Percentiles rank a stretch among this genome's conserved stretches.
Evolutionary conservation across 352 stramenopile species (phyloP).

Genomic region (Phytopythium cucurbitacearum): DNA sequence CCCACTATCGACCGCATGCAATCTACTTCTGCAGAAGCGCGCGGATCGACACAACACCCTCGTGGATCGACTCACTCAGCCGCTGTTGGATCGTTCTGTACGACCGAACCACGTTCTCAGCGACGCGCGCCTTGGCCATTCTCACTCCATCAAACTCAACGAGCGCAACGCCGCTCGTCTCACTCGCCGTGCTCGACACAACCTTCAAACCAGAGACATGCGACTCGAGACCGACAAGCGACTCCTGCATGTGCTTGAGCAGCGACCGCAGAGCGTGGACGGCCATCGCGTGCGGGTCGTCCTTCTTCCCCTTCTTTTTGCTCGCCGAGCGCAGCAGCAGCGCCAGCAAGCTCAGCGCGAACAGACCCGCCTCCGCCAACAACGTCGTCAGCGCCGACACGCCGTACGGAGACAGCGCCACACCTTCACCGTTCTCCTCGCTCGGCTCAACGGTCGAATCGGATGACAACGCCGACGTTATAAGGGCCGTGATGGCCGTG

Average conservation of each 20-base stretch:
- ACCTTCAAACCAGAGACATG: conserved; percentile 31
- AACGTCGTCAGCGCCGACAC: conserved; percentile 49
- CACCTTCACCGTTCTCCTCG: neutral
- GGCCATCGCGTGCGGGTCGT: conserved; percentile 25
- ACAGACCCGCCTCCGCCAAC: conserved; percentile 56
- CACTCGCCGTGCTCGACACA: neutral
- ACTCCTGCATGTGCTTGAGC: conserved; percentile 63
- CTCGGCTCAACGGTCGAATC: conserved; percentile 1
- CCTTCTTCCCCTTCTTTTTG: conserved; percentile 76
- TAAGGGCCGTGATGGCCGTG: conserved; percentile 14
- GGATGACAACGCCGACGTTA: conserved; percentile 17
- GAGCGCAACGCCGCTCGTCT: conserved; percentile 1
- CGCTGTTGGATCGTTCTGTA: conserved; percentile 30
- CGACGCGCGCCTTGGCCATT: conserved; percentile 19
- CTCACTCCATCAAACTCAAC: conserved; percentile 6
- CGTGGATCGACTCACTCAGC: conserved; percentile 27
- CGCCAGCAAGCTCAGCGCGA: conserved; percentile 43
- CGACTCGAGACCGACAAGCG: conserved; percentile 28
- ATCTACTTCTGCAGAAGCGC: conserved; percentile 40
- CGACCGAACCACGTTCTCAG: conserved; percentile 29
- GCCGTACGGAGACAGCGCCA: conserved; percentile 39
- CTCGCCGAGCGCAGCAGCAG: conserved; percentile 26
- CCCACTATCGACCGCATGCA: neutral
- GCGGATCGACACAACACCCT: conserved; percentile 28
- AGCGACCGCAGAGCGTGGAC: conserved; percentile 35